Evolutionary conservation across 2,329 filamentous ascomycete species (phyloP).

Genomic region (Scolecobasidium constrictum): DNA sequence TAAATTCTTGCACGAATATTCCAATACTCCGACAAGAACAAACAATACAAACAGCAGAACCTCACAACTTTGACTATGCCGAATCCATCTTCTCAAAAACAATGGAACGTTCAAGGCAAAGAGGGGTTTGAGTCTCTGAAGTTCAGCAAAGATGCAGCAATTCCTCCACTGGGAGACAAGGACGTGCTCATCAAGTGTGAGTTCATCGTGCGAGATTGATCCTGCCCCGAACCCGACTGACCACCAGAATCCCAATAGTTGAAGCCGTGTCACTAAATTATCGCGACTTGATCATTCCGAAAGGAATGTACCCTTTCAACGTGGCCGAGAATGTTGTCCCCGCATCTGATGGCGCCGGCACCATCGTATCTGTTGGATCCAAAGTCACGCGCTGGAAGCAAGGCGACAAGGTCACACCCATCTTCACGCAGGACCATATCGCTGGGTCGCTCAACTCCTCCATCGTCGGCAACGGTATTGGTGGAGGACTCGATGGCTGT

Average conservation of each 20-base stretch:
- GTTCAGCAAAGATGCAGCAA: conserved; percentile 36
- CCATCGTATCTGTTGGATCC: conserved; percentile 41
- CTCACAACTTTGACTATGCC: too few species aligned
- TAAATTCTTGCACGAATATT: too few species aligned
- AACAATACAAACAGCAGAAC: too few species aligned
- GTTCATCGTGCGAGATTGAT: too few species aligned
- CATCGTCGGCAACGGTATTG: conserved; percentile 46
- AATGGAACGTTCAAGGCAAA: conserved; percentile 45
- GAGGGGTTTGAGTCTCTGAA: conserved; percentile 52
- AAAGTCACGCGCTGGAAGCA: conserved; percentile 45
- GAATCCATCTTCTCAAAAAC: too few species aligned
- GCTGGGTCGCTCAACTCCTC: conserved; percentile 34
- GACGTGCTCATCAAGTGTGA: conserved; percentile 59
- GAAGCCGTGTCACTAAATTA: conserved; percentile 38
- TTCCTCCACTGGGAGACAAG: conserved; percentile 55
- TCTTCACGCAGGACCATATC: conserved; percentile 52
- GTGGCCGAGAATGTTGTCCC: conserved; percentile 31
- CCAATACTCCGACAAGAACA: too few species aligned
- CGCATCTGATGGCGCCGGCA: conserved; percentile 42
- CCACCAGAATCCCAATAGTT: conserved; percentile 22
- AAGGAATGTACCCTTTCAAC: conserved; percentile 35
- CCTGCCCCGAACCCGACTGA: not conserved
- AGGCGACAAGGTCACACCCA: conserved; percentile 49
- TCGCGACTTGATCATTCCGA: conserved; percentile 36
- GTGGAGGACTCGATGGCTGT: conserved; percentile 56